A percentile compares a stretch with the other conserved stretches of the same genome.
Evolutionary conservation across 306 rosid species (phyloP).

Genomic region (Acacia confusa): DNA sequence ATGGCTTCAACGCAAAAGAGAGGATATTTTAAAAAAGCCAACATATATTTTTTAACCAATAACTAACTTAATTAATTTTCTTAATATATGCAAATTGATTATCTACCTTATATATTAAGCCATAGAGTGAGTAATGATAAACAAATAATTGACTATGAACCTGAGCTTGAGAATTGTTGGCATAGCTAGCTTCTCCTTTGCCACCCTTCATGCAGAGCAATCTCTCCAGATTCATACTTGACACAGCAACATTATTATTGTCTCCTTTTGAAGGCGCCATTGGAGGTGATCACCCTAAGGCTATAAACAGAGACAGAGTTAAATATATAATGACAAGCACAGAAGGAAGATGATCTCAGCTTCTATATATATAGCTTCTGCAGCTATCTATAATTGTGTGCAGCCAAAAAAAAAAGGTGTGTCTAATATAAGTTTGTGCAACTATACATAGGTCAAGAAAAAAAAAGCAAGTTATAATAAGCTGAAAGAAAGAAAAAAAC

Average conservation of each 20-base stretch:
- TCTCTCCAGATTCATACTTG: conserved; percentile 77
- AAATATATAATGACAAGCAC: conserved; percentile 24
- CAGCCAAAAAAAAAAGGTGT: no score
- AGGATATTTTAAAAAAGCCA: no score
- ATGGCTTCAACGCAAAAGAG: no score
- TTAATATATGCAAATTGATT: no score
- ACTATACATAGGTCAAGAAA: neutral
- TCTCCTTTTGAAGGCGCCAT: conserved; percentile 60
- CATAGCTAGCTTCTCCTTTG: conserved; percentile 90
- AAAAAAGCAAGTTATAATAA: neutral
- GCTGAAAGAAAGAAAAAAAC: neutral
- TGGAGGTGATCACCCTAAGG: neutral
- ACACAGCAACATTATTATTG: conserved; percentile 63
- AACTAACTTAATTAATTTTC: no score
- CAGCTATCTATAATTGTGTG: neutral
- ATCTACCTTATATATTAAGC: no score
- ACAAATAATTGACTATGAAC: neutral
- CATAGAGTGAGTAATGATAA: no score
- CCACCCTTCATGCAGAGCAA: conserved; percentile 97
- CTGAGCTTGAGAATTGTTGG: conserved; percentile 96
- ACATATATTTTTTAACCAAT: no score
- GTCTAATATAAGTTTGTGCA: no score
- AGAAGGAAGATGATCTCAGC: neutral
- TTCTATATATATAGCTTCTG: neutral
- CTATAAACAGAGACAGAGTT: conserved; percentile 20